phyloP scores from a whole-genome alignment of 306 rosid genomes.

The Malus sieversii region DNA sequence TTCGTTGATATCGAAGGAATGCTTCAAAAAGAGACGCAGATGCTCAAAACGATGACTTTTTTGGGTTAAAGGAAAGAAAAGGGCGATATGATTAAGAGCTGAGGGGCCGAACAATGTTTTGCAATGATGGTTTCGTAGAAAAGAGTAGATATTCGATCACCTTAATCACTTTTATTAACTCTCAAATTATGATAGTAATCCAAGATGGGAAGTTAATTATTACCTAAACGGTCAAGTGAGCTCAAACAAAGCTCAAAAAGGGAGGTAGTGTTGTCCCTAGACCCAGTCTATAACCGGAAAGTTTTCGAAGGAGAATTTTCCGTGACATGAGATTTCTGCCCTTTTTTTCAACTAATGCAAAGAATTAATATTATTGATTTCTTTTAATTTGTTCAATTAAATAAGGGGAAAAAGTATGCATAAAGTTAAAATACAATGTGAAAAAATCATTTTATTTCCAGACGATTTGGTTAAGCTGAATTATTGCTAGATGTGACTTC shows the following conservation, averaged over 20 bases:
- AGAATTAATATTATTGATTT: too few species aligned
- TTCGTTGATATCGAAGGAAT: neutral
- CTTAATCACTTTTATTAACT: conserved; percentile 15
- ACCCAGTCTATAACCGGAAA: conserved; percentile 2
- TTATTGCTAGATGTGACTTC: too few species aligned
- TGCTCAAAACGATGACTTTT: too few species aligned
- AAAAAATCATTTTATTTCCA: too few species aligned
- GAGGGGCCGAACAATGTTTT: conserved; percentile 6
- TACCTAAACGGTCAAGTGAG: conserved; percentile 13
- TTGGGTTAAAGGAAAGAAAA: too few species aligned
- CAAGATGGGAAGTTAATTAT: conserved; percentile 1
- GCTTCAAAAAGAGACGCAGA: neutral
- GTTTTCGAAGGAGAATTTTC: neutral
- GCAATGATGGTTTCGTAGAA: conserved; percentile 18
- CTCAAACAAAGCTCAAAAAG: conserved; percentile 1
- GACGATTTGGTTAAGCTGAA: too few species aligned
- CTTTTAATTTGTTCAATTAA: neutral
- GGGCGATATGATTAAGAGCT: too few species aligned
- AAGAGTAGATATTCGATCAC: neutral
- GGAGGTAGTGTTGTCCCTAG: conserved; percentile 1
- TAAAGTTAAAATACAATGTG: too few species aligned
- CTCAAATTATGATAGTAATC: neutral
- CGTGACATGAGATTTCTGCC: too few species aligned
- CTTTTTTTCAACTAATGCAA: neutral
- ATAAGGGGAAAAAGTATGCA: neutral